Evolutionary conservation across 768 basidiomycete genomes (phyloP).

Genomic region (Rhodocollybia butyracea): DNA sequence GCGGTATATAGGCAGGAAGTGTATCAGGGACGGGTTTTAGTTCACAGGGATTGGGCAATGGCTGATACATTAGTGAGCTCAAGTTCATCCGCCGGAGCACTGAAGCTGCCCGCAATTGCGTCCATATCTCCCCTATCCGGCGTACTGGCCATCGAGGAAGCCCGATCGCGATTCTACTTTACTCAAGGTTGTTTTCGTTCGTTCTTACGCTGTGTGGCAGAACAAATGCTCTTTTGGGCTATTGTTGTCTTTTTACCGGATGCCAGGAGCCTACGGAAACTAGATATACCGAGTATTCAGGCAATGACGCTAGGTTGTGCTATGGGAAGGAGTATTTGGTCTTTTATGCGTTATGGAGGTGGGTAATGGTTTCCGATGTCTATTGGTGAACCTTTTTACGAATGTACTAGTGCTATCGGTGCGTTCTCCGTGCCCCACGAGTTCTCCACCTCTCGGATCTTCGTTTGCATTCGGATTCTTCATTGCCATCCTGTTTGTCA

Average conservation of each 20-base stretch:
- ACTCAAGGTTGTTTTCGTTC: background rate
- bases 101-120: background rate
- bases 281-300: background rate
- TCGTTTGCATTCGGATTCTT: background rate
- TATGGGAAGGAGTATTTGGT: background rate
- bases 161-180: background rate
- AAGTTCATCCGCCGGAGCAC: background rate
- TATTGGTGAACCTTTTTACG: background rate
- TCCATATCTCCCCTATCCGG: background rate
- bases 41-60: background rate
- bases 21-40: background rate
- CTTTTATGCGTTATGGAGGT: background rate
- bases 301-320: background rate
- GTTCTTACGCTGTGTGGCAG: background rate
- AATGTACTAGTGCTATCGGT: background rate
- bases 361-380: background rate
- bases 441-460: too few relatives aligned
- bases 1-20: background rate
- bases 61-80: background rate
- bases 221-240: background rate
- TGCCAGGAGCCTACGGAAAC: background rate
- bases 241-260: background rate
- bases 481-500: background rate
- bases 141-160: background rate
- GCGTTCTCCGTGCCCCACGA: background rate